Percentiles rank a stretch among this genome's conserved stretches.
Evolutionary conservation across 768 basidiomycete species (phyloP).

Genomic region (Russula dissimulans): DNA sequence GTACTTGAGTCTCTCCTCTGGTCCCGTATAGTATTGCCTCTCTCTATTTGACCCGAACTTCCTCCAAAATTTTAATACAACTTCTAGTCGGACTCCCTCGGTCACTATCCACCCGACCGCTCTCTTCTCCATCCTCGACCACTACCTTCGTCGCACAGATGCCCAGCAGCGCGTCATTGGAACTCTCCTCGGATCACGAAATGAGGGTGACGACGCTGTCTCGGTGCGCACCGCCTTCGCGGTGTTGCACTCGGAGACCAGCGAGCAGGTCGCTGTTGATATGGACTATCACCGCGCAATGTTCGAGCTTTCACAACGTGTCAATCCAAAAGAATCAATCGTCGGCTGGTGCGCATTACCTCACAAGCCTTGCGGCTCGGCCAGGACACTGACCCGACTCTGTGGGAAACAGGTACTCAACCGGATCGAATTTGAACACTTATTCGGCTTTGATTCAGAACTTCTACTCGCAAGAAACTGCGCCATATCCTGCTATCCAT

Average conservation of each 20-base stretch:
- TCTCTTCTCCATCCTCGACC: conserved; percentile 91
- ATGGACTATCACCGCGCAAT: conserved; percentile 93
- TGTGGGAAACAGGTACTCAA: conserved; percentile 84
- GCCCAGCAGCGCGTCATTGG: conserved; percentile 87
- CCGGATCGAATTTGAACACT: conserved; percentile 82
- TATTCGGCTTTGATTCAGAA: conserved; percentile 97
- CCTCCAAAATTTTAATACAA: neutral
- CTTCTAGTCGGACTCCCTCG: conserved; percentile 53
- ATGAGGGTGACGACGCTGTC: conserved; percentile 39
- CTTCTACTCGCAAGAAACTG: conserved; percentile 90
- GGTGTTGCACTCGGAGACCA: conserved; percentile 85
- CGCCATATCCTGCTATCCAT: conserved; percentile 83
- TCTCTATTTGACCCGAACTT: neutral
- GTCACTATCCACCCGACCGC: conserved; percentile 88
- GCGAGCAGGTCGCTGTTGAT: conserved; percentile 90
- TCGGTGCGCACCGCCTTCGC: conserved; percentile 83
- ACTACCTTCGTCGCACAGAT: conserved; percentile 83
- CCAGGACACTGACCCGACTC: conserved; percentile 83
- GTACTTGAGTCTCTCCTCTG: conserved; percentile 29
- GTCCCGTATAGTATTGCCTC: conserved; percentile 28
- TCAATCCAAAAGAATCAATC: conserved; percentile 78
- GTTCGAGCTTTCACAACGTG: conserved; percentile 84
- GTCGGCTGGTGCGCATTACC: conserved; percentile 78
- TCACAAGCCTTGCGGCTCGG: conserved; percentile 29
- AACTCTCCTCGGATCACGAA: conserved; percentile 81